A percentile compares a stretch with the other conserved stretches of the same genome.
Conservation (phyloP, 495 filamentous ascomycete species). For the Podospora pseudocomata region DNA sequence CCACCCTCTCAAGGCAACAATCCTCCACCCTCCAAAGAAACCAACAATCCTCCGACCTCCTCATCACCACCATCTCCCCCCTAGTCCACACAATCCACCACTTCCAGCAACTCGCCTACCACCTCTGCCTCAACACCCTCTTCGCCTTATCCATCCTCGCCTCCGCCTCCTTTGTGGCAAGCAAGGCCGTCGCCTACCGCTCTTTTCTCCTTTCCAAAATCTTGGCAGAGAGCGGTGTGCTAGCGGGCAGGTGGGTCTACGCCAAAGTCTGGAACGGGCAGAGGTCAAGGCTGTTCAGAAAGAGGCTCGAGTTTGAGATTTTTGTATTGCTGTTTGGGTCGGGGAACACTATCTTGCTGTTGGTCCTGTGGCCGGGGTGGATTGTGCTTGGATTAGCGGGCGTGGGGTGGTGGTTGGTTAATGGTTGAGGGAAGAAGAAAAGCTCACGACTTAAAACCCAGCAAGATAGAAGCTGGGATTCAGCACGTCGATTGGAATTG, state of each 20-base stretch:
- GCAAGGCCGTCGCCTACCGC: constrained; percentile 22
- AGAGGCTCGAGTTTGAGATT: constrained; percentile 44
- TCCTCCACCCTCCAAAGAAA: neutral
- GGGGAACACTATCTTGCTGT: constrained; percentile 37
- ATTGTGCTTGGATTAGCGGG: constrained; percentile 27
- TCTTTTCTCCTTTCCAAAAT: constrained; percentile 14
- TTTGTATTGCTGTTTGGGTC: constrained; percentile 41
- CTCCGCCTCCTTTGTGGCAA: constrained; percentile 16
- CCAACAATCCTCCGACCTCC: neutral
- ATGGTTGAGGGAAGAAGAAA: constrained; percentile 25
- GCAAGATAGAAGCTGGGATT: neutral
- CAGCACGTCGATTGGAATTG: neutral
- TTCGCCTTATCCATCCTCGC: constrained; percentile 25
- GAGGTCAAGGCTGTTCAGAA: constrained; percentile 30
- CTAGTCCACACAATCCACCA: constrained; percentile 29
- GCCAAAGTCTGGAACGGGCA: constrained; percentile 35
- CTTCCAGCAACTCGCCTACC: constrained; percentile 31
- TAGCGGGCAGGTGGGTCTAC: neutral
- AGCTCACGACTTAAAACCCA: neutral
- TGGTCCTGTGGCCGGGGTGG: constrained; percentile 53
- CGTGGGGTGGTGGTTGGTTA: constrained; percentile 22
- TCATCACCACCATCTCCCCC: constrained; percentile 25
- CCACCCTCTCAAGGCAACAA: neutral
- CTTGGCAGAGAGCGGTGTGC: constrained; percentile 2
- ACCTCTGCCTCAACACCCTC: constrained; percentile 27